Evolutionary conservation across 768 basidiomycete species (phyloP).

Genomic region (Hericium rajendrae): DNA sequence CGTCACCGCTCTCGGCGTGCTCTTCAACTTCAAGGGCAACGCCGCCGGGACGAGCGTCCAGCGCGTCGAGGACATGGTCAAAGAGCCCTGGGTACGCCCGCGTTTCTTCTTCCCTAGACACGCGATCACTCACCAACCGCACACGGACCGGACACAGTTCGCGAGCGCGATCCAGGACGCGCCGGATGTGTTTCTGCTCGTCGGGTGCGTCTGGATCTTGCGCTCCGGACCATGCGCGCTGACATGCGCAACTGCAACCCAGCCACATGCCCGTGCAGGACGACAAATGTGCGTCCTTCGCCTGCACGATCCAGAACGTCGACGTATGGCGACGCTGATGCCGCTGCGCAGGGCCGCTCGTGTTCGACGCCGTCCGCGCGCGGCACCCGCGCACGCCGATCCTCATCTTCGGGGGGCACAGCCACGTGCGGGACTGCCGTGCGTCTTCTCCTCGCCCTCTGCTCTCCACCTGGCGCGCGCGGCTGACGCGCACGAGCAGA

Average conservation of each 20-base stretch:
- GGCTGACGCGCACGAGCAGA: slow-evolving; percentile 22
- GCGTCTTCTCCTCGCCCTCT: slow-evolving; percentile 20
- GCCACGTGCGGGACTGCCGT: slow-evolving; percentile 74
- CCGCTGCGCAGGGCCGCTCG: slow-evolving; percentile 44
- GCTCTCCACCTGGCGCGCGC: not conserved
- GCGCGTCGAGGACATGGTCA: slow-evolving; percentile 61
- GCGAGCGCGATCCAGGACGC: slow-evolving; percentile 65
- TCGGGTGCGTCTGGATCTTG: slow-evolving; percentile 53
- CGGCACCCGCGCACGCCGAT: slow-evolving; percentile 73
- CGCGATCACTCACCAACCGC: no score
- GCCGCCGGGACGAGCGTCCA: slow-evolving; percentile 67
- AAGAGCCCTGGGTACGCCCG: slow-evolving; percentile 58
- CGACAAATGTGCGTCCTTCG: slow-evolving; percentile 60
- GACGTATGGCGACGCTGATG: not conserved
- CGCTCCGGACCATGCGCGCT: no score
- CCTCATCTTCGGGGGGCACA: slow-evolving; percentile 75
- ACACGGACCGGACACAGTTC: slow-evolving; percentile 38
- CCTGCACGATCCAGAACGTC: not conserved
- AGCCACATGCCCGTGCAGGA: slow-evolving; percentile 78
- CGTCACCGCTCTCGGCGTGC: slow-evolving; percentile 72
- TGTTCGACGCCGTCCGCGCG: slow-evolving; percentile 64
- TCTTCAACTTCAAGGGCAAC: slow-evolving; percentile 71
- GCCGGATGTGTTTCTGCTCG: slow-evolving; percentile 75
- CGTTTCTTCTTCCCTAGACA: not conserved
- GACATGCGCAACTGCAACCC: not conserved